Base-by-base conservation (phyloP, 305 asterid genomes). In the Plantago lanceolata region DNA sequence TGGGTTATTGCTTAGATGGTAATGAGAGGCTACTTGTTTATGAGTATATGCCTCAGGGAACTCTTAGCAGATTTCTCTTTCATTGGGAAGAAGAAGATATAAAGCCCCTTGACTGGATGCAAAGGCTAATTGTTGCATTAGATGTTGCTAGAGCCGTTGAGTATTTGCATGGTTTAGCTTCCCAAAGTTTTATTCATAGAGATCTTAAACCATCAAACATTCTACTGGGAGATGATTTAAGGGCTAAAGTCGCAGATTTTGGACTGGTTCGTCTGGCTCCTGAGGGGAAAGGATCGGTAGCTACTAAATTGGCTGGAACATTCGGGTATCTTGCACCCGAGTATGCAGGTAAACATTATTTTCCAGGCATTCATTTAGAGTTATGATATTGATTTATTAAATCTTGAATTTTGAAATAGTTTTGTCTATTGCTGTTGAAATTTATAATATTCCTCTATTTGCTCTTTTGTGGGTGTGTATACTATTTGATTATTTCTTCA, bases 61-160 rank as follows among this genome's bases (percentile, higher is more conserved):
- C 94, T 1, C 95, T 93, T 19, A 93, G 97, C 57, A 72, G 90
- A 81, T 82, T 82, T 63, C 66, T 93, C 59, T 93, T 93, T 69
- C 63, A 84, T 63, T 93, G 98, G 98, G 76, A 79, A 60, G 87
- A 78, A n/a, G 96, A 89, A 71, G 90, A 79, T 15, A 48, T 93
- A 78, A 85, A 80, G 29, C 98, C 98, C 16, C 79, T 93, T 2
- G 97, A 93, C 56, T 93, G 98, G 98, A 81, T 81, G 64, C 84
- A 78, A 74, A 78, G 98, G 86, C 73, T 93, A 37, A 83, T 71
- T 16, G 75, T 93, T 47, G 97, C 96, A 1, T 63, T 93, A 11
- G 98, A 93, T 80, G 98, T 93, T 57, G 98, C 90, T 29, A 79
- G 98, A 74, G 98, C 95, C 16, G 97, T 93, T 9, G 98, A 93